phyloP scores from a whole-genome alignment of 768 basidiomycete species.

The Leccinum boreale region DNA sequence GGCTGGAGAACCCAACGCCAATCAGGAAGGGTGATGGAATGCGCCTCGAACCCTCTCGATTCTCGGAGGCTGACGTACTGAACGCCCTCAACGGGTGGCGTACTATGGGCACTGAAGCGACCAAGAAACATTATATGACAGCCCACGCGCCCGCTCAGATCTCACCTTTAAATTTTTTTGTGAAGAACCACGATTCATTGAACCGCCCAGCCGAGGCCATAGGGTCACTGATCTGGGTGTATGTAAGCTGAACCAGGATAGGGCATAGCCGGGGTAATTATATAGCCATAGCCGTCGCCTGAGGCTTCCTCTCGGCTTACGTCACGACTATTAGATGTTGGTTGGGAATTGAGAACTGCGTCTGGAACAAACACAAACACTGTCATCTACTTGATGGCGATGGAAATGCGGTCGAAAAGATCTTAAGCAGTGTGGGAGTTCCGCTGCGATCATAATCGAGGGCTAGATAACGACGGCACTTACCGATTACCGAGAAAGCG shows the following conservation, averaged over 20 bases:
- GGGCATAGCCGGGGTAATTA: background rate
- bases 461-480: background rate
- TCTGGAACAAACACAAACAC: background rate
- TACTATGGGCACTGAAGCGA: background rate
- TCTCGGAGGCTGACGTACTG: background rate
- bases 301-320: background rate
- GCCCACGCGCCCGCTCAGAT: background rate
- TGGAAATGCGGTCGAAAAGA: background rate
- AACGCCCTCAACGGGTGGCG: background rate
- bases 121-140: background rate
- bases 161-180: background rate
- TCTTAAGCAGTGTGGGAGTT: background rate
- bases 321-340: background rate
- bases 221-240: background rate
- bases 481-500: background rate
- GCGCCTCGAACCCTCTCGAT: background rate
- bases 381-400: background rate
- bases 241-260: background rate
- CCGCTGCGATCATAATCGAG: background rate
- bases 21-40: background rate
- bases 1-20: background rate
- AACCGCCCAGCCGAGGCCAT: background rate
- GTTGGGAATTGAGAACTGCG: background rate
- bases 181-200: background rate
- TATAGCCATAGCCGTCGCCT: too few species aligned